Percentiles rank a stretch among this genome's conserved stretches.
Conservation (phyloP, 306 rosid genomes). For the Betula pendula region DNA sequence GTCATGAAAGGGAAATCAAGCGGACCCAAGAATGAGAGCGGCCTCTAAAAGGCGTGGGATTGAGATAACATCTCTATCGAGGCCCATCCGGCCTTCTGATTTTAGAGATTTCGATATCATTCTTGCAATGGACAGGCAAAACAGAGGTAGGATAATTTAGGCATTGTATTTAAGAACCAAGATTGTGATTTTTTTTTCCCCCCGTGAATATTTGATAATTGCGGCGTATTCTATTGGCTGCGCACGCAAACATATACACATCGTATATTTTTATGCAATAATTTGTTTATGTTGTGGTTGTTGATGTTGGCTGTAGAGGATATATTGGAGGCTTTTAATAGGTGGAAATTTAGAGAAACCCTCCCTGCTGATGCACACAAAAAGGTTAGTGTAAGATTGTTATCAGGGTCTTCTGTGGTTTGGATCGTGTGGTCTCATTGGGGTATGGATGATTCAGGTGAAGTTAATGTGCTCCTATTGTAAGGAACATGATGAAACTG, state of each 20-base stretch:
- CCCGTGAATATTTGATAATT: constrained; percentile 1
- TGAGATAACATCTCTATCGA: constrained; percentile 71
- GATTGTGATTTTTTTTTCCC: constrained; percentile 15
- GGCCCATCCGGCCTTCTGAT: constrained; percentile 82
- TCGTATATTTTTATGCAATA: not conserved
- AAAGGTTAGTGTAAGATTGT: constrained; percentile 46
- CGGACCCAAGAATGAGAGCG: constrained; percentile 92
- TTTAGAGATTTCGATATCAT: constrained; percentile 80
- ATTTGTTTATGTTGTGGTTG: constrained; percentile 17
- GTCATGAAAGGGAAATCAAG: constrained; percentile 68
- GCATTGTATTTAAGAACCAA: constrained; percentile 8
- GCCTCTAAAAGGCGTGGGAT: constrained; percentile 84
- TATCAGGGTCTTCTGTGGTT: not conserved
- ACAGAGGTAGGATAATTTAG: constrained; percentile 53
- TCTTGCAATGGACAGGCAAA: constrained; percentile 89
- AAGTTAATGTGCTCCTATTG: constrained; percentile 92
- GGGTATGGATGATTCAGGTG: constrained; percentile 49
- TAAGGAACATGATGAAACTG: constrained; percentile 68
- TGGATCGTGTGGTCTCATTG: constrained; percentile 8
- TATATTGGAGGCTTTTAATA: constrained; percentile 63
- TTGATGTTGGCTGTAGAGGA: constrained; percentile 57
- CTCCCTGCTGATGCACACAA: constrained; percentile 73
- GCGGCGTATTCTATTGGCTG: no score
- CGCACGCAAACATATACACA: not conserved
- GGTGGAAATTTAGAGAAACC: constrained; percentile 61